phyloP scores from a whole-genome alignment of 164 flowering plant species.

The Tetrastigma voinierianum region DNA sequence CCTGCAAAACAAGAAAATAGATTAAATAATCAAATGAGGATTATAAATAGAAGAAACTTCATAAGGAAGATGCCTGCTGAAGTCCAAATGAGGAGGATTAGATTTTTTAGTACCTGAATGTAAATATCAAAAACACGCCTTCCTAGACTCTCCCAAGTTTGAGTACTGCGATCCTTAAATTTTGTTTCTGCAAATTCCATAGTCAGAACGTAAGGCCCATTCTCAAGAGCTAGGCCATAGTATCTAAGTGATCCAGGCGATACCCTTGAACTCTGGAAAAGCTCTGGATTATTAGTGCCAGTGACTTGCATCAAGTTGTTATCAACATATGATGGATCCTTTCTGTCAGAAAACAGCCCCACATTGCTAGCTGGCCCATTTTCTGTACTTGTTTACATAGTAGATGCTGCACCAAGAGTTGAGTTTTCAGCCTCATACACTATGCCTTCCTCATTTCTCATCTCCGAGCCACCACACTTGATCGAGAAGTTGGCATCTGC shows the following conservation, averaged over 20 bases:
- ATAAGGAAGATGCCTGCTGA: too few species aligned
- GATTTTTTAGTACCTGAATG: constrained; percentile 18
- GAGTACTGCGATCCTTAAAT: constrained; percentile 8
- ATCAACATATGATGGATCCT: too few species aligned
- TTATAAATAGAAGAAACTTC: background rate
- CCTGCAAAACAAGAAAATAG: background rate
- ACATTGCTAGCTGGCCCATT: constrained; percentile 20
- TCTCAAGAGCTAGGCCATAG: constrained; percentile 32
- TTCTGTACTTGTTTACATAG: background rate
- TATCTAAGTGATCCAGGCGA: constrained; percentile 34
- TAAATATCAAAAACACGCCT: constrained; percentile 30
- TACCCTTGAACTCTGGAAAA: constrained; percentile 22
- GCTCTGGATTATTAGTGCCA: constrained; percentile 13
- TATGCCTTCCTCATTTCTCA: constrained; percentile 4
- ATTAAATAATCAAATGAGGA: background rate
- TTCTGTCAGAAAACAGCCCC: constrained; percentile 14
- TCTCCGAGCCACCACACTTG: constrained; percentile 20
- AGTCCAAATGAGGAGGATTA: too few species aligned
- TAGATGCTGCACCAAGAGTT: constrained; percentile 9
- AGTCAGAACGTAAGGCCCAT: constrained; percentile 25
- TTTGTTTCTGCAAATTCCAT: constrained; percentile 29
- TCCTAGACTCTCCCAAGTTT: constrained; percentile 27
- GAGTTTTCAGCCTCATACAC: constrained; percentile 12
- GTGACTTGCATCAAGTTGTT: too few species aligned
- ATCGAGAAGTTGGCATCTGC: constrained; percentile 15